Evolutionary conservation across 805 yeast genomes (phyloP), one percentile per base, ranked within the genome.

Genomic region (Pichia nanzhaoensis): DNA sequence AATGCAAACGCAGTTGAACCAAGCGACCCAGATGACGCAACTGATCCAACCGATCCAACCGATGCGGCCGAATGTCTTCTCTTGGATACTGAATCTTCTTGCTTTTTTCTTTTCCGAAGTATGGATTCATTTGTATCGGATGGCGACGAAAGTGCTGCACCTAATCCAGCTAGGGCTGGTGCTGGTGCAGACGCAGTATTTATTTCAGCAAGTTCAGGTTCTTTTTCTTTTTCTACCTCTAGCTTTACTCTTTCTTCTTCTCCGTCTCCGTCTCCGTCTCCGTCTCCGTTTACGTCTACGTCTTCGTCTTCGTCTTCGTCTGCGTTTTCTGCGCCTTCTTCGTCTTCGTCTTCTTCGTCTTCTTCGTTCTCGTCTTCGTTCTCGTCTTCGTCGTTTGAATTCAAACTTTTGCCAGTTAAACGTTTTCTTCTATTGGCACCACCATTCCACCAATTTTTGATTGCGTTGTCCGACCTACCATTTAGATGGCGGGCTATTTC

Each of bases 401-500:
- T n/a, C 5, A 18, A 19, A 13, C 33, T 40, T 17, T 35, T 44
- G 13, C 41, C 45, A 31, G 19, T 39, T 10, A 43, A 71, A 51
- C 88, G 68, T 56, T 93, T 74, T 49, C 95, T 69, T 49, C 95
- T 71, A 60, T 85, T 87, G 13, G 95, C 91, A 8, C 95, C 95
- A 4, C 96, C 95, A 59, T 87, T 87, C 96, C 96, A 88, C 96
- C 96, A 89, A 65, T 89, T 89, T 60, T 87, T 87, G 55, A 87
- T 86, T 18, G 95, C 89, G 61, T 87, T 88, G 63, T 88, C 96
- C n/a, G 84, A 75, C 43, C 96, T 70, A 2, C 96, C 95, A 50
- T 84, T 82, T 47, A 88, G 67, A 63, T 87, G 95, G 42, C 95
- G 74, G 16, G 95, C 87, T 38, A 88, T 89, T 58, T 86, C 95